A percentile compares a stretch with the other conserved stretches of the same genome.
phyloP scores from a whole-genome alignment of 2,329 filamentous ascomycete genomes.

The Ophiostoma fasciatum region DNA sequence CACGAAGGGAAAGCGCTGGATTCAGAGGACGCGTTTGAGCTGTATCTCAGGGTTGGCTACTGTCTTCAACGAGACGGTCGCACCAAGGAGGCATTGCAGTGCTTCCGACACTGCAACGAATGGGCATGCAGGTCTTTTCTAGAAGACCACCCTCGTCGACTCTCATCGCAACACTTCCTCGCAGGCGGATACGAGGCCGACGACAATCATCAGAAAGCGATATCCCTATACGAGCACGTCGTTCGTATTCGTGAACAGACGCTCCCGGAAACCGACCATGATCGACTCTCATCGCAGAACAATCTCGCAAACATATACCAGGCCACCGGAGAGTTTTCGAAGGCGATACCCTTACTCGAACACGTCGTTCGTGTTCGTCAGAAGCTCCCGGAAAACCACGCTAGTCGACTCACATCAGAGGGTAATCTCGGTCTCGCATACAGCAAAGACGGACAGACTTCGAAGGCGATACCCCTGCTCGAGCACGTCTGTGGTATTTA shows the following conservation, averaged over 20 bases:
- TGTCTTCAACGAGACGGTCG: slow-evolving; percentile 14
- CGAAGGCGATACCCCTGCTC: slow-evolving; percentile 9
- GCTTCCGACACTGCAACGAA: slow-evolving; percentile 4
- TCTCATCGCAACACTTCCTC: background rate
- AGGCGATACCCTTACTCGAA: background rate
- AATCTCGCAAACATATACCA: background rate
- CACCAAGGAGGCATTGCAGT: slow-evolving; percentile 7
- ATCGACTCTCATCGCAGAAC: slow-evolving; percentile 2
- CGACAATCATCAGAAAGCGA: background rate
- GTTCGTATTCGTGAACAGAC: too few relatives aligned
- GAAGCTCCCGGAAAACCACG: slow-evolving; percentile 1
- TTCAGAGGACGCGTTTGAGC: slow-evolving; percentile 10
- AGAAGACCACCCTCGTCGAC: slow-evolving; percentile 4
- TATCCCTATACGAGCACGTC: background rate
- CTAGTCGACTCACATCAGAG: background rate
- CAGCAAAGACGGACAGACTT: slow-evolving; percentile 10
- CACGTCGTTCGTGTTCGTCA: slow-evolving; percentile 1
- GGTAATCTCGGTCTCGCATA: slow-evolving; percentile 6
- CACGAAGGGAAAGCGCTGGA: slow-evolving; percentile 8
- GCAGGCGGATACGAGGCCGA: background rate
- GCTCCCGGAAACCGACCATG: slow-evolving; percentile 4
- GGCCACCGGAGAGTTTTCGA: background rate
- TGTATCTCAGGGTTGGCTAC: slow-evolving; percentile 12
- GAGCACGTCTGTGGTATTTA: too few relatives aligned
- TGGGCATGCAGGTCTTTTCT: slow-evolving; percentile 1